Conservation (phyloP, 495 filamentous ascomycete species). For the Entonaema liquescens region DNA sequence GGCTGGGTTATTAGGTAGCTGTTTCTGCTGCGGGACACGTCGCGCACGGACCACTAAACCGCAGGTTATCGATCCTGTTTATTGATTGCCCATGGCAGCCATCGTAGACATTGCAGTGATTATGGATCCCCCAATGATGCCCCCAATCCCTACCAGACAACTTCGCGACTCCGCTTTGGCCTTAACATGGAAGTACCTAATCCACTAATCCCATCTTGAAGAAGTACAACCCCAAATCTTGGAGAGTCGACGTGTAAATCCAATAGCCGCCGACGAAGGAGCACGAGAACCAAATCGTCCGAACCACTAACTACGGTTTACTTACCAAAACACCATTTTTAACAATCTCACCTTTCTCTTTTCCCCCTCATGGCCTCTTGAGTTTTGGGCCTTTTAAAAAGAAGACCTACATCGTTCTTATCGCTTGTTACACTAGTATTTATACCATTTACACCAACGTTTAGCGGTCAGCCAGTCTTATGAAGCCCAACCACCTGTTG, state of each 20-base stretch:
- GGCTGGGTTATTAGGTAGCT: neutral
- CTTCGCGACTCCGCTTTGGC: constrained; percentile 35
- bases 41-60: constrained; percentile 18
- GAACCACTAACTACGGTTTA: constrained; percentile 8
- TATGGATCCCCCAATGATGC: constrained; percentile 10
- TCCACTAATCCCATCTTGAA: constrained; percentile 32
- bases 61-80: constrained; percentile 21
- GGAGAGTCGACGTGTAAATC: constrained; percentile 42
- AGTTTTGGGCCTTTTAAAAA: neutral
- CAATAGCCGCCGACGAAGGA: constrained; percentile 36
- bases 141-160: constrained; percentile 4
- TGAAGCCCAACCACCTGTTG: constrained; percentile 44
- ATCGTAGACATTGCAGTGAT: neutral
- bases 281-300: constrained; percentile 33
- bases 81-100: constrained; percentile 17
- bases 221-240: constrained; percentile 36
- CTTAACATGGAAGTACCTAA: constrained; percentile 11
- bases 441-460: neutral
- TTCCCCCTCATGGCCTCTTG: neutral
- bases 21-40: constrained; percentile 20
- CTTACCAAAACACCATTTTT: constrained; percentile 2
- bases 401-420: constrained; percentile 3
- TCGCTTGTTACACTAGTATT: constrained; percentile 31
- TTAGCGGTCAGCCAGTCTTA: constrained; percentile 41
- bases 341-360: constrained; percentile 2